phyloP scores from a whole-genome alignment of 768 basidiomycete genomes.

The Pilatotrama ljubarskyi region DNA sequence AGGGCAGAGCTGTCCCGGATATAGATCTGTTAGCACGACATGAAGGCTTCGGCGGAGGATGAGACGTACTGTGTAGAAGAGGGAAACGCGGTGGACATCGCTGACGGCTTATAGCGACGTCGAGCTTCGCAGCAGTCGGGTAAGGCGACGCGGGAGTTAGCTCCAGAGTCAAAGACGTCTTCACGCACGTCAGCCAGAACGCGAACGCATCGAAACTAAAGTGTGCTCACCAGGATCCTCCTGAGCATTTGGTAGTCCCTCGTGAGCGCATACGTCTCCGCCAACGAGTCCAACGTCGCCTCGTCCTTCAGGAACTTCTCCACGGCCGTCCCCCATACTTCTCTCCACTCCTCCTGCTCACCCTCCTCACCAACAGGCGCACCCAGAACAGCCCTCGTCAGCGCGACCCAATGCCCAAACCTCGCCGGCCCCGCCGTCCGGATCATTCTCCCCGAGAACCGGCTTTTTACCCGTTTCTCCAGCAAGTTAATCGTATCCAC shows the following conservation, averaged over 20 bases:
- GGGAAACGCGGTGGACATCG: constrained; percentile 55
- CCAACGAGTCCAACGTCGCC: constrained; percentile 45
- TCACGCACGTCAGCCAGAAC: background rate
- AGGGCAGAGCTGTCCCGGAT: constrained; percentile 58
- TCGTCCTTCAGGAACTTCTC: constrained; percentile 56
- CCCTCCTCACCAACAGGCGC: constrained; percentile 17
- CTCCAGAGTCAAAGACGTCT: constrained; percentile 28
- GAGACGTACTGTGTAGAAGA: constrained; percentile 51
- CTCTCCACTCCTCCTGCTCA: constrained; percentile 54
- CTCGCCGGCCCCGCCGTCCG: constrained; percentile 65
- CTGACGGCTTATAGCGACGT: constrained; percentile 46
- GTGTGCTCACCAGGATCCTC: constrained; percentile 57
- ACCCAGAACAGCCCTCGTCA: constrained; percentile 50
- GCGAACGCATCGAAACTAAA: background rate
- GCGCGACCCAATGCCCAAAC: constrained; percentile 48
- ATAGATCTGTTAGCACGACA: background rate
- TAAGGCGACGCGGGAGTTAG: constrained; percentile 55
- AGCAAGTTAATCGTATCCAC: constrained; percentile 86
- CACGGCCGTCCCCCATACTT: constrained; percentile 58
- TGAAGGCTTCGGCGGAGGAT: background rate
- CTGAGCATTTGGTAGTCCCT: constrained; percentile 59
- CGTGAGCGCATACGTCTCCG: constrained; percentile 61
- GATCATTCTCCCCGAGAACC: constrained; percentile 91
- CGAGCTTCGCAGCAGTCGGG: constrained; percentile 48
- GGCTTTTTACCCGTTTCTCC: constrained; percentile 96